Conservation (phyloP, 2,329 filamentous ascomycete genomes). For the Exophiala mesophila region DNA sequence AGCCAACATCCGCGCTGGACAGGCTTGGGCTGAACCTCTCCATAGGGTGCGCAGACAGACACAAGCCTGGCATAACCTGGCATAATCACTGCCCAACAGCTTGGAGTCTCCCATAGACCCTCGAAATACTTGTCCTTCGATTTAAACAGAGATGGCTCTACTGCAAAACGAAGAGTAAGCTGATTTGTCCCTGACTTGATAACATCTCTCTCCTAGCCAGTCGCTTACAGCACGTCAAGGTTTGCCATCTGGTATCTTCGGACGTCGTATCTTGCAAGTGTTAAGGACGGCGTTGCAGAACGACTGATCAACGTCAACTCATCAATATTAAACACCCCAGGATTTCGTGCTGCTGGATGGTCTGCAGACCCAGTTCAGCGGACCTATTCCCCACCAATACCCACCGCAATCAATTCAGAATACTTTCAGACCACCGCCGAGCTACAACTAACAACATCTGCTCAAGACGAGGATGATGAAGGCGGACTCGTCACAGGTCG, state of each 20-base stretch:
- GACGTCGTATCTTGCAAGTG: conserved; percentile 58
- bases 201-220: not conserved
- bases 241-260: conserved; percentile 64
- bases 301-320: conserved; percentile 61
- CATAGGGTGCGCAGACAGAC: too few relatives aligned
- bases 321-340: conserved; percentile 58
- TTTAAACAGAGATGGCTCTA: conserved; percentile 47
- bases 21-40: too few relatives aligned
- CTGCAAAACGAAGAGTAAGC: conserved; percentile 50
- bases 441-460: conserved; percentile 33
- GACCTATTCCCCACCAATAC: conserved; percentile 63
- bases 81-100: too few relatives aligned
- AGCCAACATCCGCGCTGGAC: too few relatives aligned
- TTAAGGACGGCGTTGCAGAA: conserved; percentile 63
- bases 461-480: conserved; percentile 55
- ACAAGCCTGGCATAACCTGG: too few relatives aligned
- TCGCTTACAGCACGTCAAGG: too few relatives aligned
- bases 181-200: not conserved
- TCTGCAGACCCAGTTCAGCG: conserved; percentile 51
- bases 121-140: too few relatives aligned
- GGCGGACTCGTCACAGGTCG: conserved; percentile 59
- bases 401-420: conserved; percentile 57
- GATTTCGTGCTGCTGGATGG: conserved; percentile 63
- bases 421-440: conserved; percentile 53
- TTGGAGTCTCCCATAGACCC: too few relatives aligned